Percentiles rank a stretch among this genome's conserved stretches.
Conservation (phyloP, 345 rosid species). For the Ceriops zippeliana region DNA sequence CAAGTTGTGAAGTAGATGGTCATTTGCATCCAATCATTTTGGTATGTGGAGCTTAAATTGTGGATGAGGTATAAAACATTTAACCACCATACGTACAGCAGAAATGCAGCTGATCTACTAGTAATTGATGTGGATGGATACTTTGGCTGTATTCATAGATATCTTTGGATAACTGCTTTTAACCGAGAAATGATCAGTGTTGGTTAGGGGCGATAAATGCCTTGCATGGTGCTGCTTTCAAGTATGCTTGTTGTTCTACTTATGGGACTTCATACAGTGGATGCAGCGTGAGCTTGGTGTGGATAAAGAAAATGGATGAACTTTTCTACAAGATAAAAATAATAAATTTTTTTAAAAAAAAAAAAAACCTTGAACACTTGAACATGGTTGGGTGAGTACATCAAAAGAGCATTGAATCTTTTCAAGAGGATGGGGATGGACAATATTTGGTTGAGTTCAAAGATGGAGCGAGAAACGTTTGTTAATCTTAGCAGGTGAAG, state of each 20-base stretch:
- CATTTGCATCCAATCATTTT: conserved; percentile 6
- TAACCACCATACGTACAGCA: conserved; percentile 4
- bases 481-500: no score
- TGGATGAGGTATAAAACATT: conserved; percentile 16
- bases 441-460: no score
- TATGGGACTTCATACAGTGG: neutral
- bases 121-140: neutral
- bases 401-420: no score
- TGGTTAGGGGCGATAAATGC: neutral
- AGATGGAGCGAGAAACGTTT: no score
- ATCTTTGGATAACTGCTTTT: conserved; percentile 3
- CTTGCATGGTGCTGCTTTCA: neutral
- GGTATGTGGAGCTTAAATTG: conserved; percentile 23
- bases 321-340: no score
- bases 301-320: no score
- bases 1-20: conserved; percentile 49
- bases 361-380: no score
- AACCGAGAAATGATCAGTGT: neutral
- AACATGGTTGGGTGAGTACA: no score
- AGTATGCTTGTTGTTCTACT: neutral
- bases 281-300: neutral
- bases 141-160: conserved; percentile 7
- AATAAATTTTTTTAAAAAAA: no score
- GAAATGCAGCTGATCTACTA: neutral
- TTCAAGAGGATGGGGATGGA: no score